Base-by-base conservation (phyloP, 805 yeast genomes). In the Scheffersomyces stipitis region DNA sequence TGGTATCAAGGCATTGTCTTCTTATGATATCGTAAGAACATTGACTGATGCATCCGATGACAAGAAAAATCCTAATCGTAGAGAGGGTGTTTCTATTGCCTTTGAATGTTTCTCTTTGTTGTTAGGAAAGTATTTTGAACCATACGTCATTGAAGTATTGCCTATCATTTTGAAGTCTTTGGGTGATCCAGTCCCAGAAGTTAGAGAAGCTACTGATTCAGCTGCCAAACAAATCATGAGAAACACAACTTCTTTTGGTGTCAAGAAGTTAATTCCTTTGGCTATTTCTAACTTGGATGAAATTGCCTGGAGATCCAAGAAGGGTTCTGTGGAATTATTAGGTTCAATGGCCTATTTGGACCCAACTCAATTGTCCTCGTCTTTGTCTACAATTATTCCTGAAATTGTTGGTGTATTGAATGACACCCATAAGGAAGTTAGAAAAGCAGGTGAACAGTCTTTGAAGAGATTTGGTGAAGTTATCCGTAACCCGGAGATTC, bases 281-380 rank as follows among this genome's bases (percentile, higher is more conserved):
- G 95, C 97, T 0, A 77, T 91, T 41, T 77, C 81, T 22, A 87
- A 86, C 48, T 71, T 93, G 49, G 95, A 89, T 50, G 95, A 87
- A 42, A 80, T 83, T 38, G 83, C 95, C 0, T 93, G 99, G 99
- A 77, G 99, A 66, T 80, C 96, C 0, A 93, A 93, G 66, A 87
- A 89, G 64, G 99, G 98, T 3, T 86, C 98, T 5, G 98, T 93
- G 14, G 98, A 93, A 58, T 67, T 93, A 35, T 75, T 93, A 31
- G 99, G 99, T 62, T 81, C 96, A 16, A 93, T 93, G 99, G 99
- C 99, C 0, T 93, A 89, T 59, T 73, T 93, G 44, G 96, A 91
- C 54, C 99, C 99, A 3, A 75, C 93, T 2, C 99, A 93, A 57
- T 71, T 93, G 48, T 88, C 97, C 2, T 76, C 90, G 0, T 88